Evolutionary conservation across 2,329 filamentous ascomycete species (phyloP).

Genomic region (Daldinia sp.): DNA sequence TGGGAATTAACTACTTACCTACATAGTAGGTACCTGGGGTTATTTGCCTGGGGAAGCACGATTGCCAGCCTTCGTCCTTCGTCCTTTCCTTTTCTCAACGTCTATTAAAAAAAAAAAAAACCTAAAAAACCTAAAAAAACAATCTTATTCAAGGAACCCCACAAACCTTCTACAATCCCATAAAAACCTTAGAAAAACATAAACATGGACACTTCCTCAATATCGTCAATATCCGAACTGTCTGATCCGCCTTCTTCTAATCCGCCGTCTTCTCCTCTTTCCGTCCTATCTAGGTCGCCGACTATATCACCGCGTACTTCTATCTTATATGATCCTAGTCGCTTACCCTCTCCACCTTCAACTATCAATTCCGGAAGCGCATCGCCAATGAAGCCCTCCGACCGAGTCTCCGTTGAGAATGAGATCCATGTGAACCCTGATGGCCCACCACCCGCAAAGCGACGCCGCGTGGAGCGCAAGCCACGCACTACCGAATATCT

Average conservation of each 20-base stretch:
- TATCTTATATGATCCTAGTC: conserved; percentile 49
- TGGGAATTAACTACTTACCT: too few species aligned
- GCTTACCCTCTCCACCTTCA: conserved; percentile 63
- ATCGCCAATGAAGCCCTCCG: conserved; percentile 58
- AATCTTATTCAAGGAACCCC: neutral
- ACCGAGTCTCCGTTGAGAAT: conserved; percentile 47
- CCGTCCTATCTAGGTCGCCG: conserved; percentile 61
- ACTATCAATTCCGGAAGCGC: conserved; percentile 58
- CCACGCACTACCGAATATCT: conserved; percentile 83
- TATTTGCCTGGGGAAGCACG: neutral
- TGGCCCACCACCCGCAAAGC: conserved; percentile 76
- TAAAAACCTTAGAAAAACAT: conserved; percentile 3
- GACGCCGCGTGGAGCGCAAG: conserved; percentile 68
- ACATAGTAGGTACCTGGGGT: too few species aligned
- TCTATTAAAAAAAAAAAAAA: too few species aligned
- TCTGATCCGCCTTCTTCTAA: conserved; percentile 50
- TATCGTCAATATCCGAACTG: conserved; percentile 42
- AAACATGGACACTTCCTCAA: conserved; percentile 40
- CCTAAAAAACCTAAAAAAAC: too few species aligned
- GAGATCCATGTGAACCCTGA: conserved; percentile 57
- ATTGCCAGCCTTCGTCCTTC: neutral
- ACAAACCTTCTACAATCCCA: neutral
- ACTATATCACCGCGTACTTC: conserved; percentile 55
- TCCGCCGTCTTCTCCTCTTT: conserved; percentile 62
- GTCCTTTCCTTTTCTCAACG: neutral